Base-by-base conservation (phyloP, 371 early-diverging fungal genomes). In the Mortierella sp. region DNA sequence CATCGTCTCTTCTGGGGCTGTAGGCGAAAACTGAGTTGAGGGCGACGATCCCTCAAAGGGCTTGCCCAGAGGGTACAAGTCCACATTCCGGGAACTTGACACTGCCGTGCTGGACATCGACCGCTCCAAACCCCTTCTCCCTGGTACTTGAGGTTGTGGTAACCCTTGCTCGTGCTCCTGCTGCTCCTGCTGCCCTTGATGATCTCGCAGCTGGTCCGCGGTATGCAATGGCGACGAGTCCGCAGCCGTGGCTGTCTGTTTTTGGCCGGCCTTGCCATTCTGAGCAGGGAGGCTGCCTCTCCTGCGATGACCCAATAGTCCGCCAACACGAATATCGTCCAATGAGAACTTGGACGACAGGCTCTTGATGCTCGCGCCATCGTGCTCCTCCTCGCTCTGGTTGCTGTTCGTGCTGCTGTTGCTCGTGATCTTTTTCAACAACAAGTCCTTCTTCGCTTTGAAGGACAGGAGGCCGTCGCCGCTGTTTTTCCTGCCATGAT, bases 361-460 rank as follows among this genome's bases (percentile, higher is more conserved):
- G 18, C 27, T 56, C 54, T 35, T 77, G 35, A 32, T 51, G 12
- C 27, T 41, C 51, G 27, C 32, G 3, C 44, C 70, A 38, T 54
- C 58, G 21, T 38, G 38, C 4, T 48, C 65, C 7, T 63, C 55
- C 14, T 51, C 51, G 35, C 54, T 54, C 27, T 29, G 71, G 43
- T 14, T 65, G 71, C 35, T 74, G 29, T 16, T 51, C 21, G 38
- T 35, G 38, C 76, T 76, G 46, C 71, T 54, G 56, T 44, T 68
- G 46, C 71, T 75, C 11, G 78, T 65, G 24, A 82, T 78, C 74
- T 78, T 83, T 54, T 78, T 84, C 76, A 84, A 24, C 21, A 84
- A 27, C 29, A 65, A 0, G 71, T 84, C 84, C 60, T 75, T 78
- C 72, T 84, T 84, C 56, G 58, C 55, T 68, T 77, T 77, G 11